Percentiles rank a stretch among this genome's conserved stretches.
These are phyloP conservation scores for Graphiopsis chlorocephala DNA, from an alignment of 2,329 filamentous ascomycete species.

Conservation along the genomic window DNA sequence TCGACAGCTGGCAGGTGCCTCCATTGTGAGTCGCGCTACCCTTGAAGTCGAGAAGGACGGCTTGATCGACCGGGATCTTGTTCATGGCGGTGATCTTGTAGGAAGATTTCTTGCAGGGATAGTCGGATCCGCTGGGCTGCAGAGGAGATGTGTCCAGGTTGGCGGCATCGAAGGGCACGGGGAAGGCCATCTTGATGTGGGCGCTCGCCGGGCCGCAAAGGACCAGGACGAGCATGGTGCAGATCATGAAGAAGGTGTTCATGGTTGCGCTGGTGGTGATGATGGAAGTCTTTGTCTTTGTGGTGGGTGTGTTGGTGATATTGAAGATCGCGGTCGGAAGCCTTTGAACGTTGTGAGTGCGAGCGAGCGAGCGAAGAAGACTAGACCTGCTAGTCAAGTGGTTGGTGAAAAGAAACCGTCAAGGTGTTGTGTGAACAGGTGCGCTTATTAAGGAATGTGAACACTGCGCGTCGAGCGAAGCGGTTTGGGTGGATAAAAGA, in stretches of 20 bases:
- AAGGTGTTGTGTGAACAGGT: constrained; percentile 2
- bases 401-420: neutral
- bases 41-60: constrained; percentile 61
- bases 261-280: constrained; percentile 12
- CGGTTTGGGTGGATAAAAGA: neutral
- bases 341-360: neutral
- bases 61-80: constrained; percentile 60
- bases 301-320: neutral
- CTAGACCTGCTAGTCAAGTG: constrained; percentile 14
- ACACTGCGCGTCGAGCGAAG: constrained; percentile 6
- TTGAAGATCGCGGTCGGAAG: neutral
- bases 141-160: constrained; percentile 66
- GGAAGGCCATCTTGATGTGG: constrained; percentile 72
- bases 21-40: constrained; percentile 81
- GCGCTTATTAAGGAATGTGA: constrained; percentile 1
- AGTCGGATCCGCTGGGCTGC: constrained; percentile 49
- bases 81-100: constrained; percentile 55
- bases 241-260: constrained; percentile 14
- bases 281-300: constrained; percentile 1
- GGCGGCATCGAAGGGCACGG: constrained; percentile 60
- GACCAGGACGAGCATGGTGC: constrained; percentile 43
- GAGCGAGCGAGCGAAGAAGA: neutral
- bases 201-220: constrained; percentile 51
- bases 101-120: constrained; percentile 70
- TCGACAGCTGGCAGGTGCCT: constrained; percentile 81